phyloP scores from a whole-genome alignment of 2,329 filamentous ascomycete species.

The Epichloe bromicola region DNA sequence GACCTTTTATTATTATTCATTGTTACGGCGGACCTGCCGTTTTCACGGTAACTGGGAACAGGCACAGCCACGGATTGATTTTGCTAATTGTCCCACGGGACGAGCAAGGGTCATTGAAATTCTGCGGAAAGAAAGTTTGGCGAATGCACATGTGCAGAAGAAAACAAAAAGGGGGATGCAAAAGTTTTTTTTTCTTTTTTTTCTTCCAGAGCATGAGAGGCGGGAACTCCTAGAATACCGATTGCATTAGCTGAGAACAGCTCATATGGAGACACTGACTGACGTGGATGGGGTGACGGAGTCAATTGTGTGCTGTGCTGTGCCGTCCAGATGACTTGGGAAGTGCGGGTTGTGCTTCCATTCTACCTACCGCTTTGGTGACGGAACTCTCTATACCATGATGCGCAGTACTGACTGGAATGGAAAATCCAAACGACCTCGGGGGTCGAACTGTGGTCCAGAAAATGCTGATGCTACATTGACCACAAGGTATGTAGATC shows the following conservation, averaged over 20 bases:
- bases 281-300: neutral
- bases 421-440: no score
- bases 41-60: neutral
- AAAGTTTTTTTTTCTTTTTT: neutral
- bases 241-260: conserved; percentile 1
- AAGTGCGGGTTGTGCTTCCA: neutral
- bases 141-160: neutral
- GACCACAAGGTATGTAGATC: no score
- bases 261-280: neutral
- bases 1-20: no score
- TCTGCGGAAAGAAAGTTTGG: neutral
- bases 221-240: neutral
- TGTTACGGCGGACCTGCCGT: no score
- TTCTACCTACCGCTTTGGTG: no score
- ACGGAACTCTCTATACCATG: no score
- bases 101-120: neutral
- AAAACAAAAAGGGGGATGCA: neutral
- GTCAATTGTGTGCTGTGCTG: neutral
- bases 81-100: neutral
- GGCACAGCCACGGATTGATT: neutral
- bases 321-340: no score
- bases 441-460: no score
- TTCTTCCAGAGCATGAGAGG: neutral
- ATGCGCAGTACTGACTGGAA: no score
- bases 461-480: no score